Evolutionary conservation across 2,329 filamentous ascomycete species (phyloP).

Genomic region (Fusarium sp.): DNA sequence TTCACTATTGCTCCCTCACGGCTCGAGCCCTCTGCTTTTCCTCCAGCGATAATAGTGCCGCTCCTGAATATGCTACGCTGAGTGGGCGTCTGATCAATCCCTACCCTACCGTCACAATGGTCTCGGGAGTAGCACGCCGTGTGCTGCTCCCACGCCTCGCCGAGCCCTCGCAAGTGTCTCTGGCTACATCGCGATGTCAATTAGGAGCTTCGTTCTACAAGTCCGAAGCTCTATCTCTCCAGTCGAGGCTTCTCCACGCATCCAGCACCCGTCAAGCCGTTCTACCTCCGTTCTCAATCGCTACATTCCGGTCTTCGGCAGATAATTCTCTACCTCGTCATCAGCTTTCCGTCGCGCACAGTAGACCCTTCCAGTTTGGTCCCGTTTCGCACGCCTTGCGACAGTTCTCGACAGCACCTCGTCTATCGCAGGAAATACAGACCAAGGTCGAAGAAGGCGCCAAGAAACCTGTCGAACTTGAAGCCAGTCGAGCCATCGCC

Average conservation of each 20-base stretch:
- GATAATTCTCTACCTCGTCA: slow-evolving; percentile 1
- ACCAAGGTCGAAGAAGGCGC: slow-evolving; percentile 45
- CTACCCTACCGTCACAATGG: slow-evolving; percentile 52
- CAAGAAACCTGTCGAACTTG: slow-evolving; percentile 48
- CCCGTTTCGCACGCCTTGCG: slow-evolving; percentile 37
- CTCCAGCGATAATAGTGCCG: slow-evolving; percentile 27
- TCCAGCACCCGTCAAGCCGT: slow-evolving; percentile 25
- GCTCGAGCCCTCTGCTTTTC: background rate
- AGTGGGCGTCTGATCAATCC: slow-evolving; percentile 37
- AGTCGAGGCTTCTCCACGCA: slow-evolving; percentile 31
- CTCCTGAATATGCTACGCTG: slow-evolving; percentile 45
- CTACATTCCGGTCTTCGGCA: slow-evolving; percentile 33
- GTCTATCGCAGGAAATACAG: slow-evolving; percentile 36
- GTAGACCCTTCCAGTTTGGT: slow-evolving; percentile 10
- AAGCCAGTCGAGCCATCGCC: slow-evolving; percentile 45
- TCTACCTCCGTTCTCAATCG: slow-evolving; percentile 42
- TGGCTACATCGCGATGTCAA: slow-evolving; percentile 36
- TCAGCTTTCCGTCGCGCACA: slow-evolving; percentile 1
- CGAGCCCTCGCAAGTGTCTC: slow-evolving; percentile 44
- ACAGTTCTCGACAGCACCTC: slow-evolving; percentile 44
- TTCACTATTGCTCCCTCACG: slow-evolving; percentile 3
- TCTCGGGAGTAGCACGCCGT: slow-evolving; percentile 59
- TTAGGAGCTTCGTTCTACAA: slow-evolving; percentile 29
- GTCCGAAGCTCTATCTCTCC: slow-evolving; percentile 22
- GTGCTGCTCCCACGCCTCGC: slow-evolving; percentile 59